Evolutionary conservation across 257 asterid species (phyloP).

Genomic region (Avicennia marina): DNA sequence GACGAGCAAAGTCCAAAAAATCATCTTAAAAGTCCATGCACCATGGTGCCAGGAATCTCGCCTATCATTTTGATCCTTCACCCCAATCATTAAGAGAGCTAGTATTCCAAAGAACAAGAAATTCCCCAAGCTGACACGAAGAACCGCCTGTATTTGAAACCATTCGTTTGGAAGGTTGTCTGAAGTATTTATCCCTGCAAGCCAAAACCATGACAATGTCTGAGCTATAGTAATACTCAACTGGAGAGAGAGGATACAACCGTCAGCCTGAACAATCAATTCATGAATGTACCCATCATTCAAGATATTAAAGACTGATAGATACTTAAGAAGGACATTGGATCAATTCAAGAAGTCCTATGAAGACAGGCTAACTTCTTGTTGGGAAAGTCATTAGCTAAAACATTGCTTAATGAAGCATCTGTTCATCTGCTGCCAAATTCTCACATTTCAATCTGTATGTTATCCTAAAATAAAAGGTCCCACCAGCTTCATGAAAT

Average conservation of each 20-base stretch:
- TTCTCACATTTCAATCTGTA: too few relatives aligned
- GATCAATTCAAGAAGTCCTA: too few relatives aligned
- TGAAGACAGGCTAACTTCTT: too few relatives aligned
- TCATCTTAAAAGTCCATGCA: slow-evolving; percentile 80
- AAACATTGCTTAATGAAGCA: too few relatives aligned
- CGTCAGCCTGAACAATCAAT: too few relatives aligned
- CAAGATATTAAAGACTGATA: too few relatives aligned
- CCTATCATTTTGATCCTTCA: slow-evolving; percentile 87
- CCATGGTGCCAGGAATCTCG: slow-evolving; percentile 93
- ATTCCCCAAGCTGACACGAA: slow-evolving; percentile 96
- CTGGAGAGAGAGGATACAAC: background rate
- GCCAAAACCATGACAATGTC: slow-evolving; percentile 9
- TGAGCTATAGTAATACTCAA: background rate
- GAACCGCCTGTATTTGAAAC: slow-evolving; percentile 88
- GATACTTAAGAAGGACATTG: too few relatives aligned
- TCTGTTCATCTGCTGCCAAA: too few relatives aligned
- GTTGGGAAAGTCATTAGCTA: too few relatives aligned
- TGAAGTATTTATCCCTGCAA: slow-evolving; percentile 82
- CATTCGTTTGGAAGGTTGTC: slow-evolving; percentile 63
- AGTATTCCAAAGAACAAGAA: slow-evolving; percentile 81
- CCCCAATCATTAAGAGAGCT: slow-evolving; percentile 83
- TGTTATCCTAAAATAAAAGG: too few relatives aligned
- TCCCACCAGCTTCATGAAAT: too few relatives aligned
- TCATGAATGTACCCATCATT: too few relatives aligned
- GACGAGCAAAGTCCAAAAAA: slow-evolving; percentile 73